These are phyloP conservation scores for Botrytis fabae DNA, from an alignment of 2,329 filamentous ascomycete species.

Conservation along the genomic window DNA sequence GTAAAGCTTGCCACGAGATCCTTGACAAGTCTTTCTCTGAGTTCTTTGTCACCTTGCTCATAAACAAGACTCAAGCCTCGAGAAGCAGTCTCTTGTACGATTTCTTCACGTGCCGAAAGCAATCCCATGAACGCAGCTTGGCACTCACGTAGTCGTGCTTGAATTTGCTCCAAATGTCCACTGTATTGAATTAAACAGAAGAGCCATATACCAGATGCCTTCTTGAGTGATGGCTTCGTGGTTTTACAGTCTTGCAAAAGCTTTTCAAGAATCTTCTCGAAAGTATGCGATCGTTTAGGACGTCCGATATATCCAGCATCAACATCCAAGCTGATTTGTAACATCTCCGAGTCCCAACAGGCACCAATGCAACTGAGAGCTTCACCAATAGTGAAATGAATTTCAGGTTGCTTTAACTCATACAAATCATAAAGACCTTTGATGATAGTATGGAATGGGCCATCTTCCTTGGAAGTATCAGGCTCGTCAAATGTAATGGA, in stretches of 20 bases:
- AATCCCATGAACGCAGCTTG: slow-evolving; percentile 88
- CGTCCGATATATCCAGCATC: slow-evolving; percentile 52
- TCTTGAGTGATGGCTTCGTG: slow-evolving; percentile 85
- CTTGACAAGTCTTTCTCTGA: slow-evolving; percentile 74
- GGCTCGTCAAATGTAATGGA: slow-evolving; percentile 60
- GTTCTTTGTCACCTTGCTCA: slow-evolving; percentile 78
- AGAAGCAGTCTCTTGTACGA: slow-evolving; percentile 94
- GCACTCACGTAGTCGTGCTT: slow-evolving; percentile 71
- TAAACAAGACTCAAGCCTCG: slow-evolving; percentile 90
- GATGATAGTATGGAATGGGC: slow-evolving; percentile 56
- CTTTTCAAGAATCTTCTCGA: slow-evolving; percentile 57
- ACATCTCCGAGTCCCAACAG: slow-evolving; percentile 80
- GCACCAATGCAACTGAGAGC: slow-evolving; percentile 75
- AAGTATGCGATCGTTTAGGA: slow-evolving; percentile 44
- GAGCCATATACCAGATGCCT: slow-evolving; percentile 93
- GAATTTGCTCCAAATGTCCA: slow-evolving; percentile 73
- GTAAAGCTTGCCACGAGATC: slow-evolving; percentile 74
- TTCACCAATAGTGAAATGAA: slow-evolving; percentile 89
- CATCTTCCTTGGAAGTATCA: slow-evolving; percentile 39
- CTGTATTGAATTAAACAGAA: slow-evolving; percentile 90
- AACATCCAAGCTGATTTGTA: slow-evolving; percentile 75
- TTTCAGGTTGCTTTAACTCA: slow-evolving; percentile 80
- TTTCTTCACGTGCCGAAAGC: slow-evolving; percentile 83
- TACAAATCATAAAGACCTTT: slow-evolving; percentile 73
- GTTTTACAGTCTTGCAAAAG: slow-evolving; percentile 75